These are phyloP conservation scores for Fusarium keratoplasticum DNA, from an alignment of 2,329 filamentous ascomycete genomes.

Conservation along the genomic window DNA sequence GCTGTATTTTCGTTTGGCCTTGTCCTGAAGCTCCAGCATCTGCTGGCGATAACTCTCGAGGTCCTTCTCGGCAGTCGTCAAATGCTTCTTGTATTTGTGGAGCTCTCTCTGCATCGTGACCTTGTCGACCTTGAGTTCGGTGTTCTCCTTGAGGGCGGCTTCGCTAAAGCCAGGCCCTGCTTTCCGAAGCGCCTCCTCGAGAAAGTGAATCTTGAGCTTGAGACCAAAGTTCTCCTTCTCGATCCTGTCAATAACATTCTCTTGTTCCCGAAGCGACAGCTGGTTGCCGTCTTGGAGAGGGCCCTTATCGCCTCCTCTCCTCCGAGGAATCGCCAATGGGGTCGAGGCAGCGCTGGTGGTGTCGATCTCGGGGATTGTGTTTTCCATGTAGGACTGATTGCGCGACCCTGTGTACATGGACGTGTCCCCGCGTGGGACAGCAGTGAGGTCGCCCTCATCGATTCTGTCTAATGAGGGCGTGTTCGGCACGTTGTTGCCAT, in stretches of 20 bases:
- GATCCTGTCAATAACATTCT: slow-evolving; percentile 93
- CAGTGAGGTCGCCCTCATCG: slow-evolving; percentile 79
- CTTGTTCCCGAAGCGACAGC: slow-evolving; percentile 91
- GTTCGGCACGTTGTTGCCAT: slow-evolving; percentile 65
- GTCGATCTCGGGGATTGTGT: slow-evolving; percentile 79
- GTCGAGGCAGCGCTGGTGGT: slow-evolving; percentile 87
- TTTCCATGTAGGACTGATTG: slow-evolving; percentile 72
- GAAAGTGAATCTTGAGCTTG: slow-evolving; percentile 96
- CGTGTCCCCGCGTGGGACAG: slow-evolving; percentile 78
- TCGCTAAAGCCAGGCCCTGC: slow-evolving; percentile 91
- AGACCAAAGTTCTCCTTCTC: slow-evolving; percentile 98
- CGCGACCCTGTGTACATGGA: slow-evolving; percentile 76
- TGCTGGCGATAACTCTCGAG: slow-evolving; percentile 86
- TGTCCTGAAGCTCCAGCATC: slow-evolving; percentile 84
- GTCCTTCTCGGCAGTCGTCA: slow-evolving; percentile 85
- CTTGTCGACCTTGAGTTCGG: slow-evolving; percentile 93
- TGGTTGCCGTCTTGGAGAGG: slow-evolving; percentile 88
- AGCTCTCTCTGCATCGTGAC: slow-evolving; percentile 91
- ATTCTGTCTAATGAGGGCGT: slow-evolving; percentile 79
- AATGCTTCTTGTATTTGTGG: slow-evolving; percentile 84
- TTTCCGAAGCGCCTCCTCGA: slow-evolving; percentile 90
- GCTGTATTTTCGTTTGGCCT: slow-evolving; percentile 79
- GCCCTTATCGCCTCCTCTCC: slow-evolving; percentile 71
- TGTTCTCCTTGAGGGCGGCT: slow-evolving; percentile 91
- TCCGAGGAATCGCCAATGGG: slow-evolving; percentile 77